Base-by-base conservation (phyloP, 2,329 filamentous ascomycete genomes). In the Penicillium sp. region DNA sequence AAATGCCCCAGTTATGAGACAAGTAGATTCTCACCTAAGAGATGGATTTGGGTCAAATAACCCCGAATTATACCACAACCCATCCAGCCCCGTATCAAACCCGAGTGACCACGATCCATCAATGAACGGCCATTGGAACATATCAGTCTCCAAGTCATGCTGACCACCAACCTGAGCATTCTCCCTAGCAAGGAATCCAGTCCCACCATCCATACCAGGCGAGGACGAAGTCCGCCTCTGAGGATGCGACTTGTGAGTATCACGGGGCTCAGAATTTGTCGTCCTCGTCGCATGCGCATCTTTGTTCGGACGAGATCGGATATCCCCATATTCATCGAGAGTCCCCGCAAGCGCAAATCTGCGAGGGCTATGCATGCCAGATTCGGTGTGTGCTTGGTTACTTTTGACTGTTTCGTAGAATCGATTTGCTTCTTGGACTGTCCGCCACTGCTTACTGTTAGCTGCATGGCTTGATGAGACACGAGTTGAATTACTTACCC, bases 101-200 rank as follows among this genome's bases (percentile, higher is more conserved):
- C 70, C 70, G 16, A 62, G 57, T 7, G 70, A 68, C 70, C 70
- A 73, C 4, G 68, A 67, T 18, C 65, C 70, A 45, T 72, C 69
- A 27, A 73, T 67, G 34, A 73, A 73, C 0, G 70, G 70, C 70
- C 70, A 73, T 51, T 73, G 69, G 44, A 71, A 62, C 66, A 73
- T 70, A 45, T 72, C 70, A 3, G 64, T 61, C 40, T 72, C 69
- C 1, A 72, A 47, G 18, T 72, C 68, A 42, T 67, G n/a, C n/a
- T n/a, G 64, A 41, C 54, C 47, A 39, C 47, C 29, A 9, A 55
- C 26, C 8, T 19, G 16, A 40, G 34, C 9, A 27, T 52, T 44
- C 1, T 63, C 61, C 11, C 52, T 48, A 5, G 35, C 2, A n/a
- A 55, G 50, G 30, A 53, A 51, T 0, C 43, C 35, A 8, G 32